Base-by-base conservation (phyloP, 805 yeast species). In the Debaryomyces hansenii region DNA sequence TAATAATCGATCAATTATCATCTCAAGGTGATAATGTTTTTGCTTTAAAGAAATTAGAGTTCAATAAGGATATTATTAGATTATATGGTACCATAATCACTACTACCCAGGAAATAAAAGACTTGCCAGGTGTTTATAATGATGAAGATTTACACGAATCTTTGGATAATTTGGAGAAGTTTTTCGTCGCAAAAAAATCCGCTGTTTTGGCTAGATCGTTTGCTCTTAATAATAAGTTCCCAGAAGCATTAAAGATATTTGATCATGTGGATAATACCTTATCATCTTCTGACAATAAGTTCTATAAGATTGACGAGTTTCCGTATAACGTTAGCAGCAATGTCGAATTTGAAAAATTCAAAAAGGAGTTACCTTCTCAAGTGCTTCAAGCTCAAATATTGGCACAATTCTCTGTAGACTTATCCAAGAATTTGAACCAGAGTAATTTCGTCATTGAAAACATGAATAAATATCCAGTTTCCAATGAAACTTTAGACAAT, bases 91-190 rank as follows among this genome's bases (percentile, higher is more conserved):
- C 75, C 7, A 74, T 88, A 33, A 62, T 75, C 10, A 68, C 74
- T 40, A 82, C 86, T 14, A 61, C 85, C 31, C 66, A 66, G 3
- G 85, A 84, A 53, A 66, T 90, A 39, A 73, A 78, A 58, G 96
- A 90, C 49, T 75, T 94, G 42, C 97, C 97, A 0, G 98, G 98
- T 74, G 96, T 92, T 15, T 83, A 86, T 59, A 87, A 88, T 44
- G 96, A 90, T 60, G 94, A 87, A 44, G 83, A 77, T 18, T 73
- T 92, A 45, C 62, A 70, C 50, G 66, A 68, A 5, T 79, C 85
- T 7, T 70, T 94, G 37, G 74, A 71, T 10, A 54, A 74, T 12
- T 66, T 89, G 55, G 67, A 70, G 27, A 57, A 60, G 7, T 81
- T 71, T 50, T 87, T 77, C 62, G 55, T 58, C n/a, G 66, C 77